Conservation (phyloP, 2,329 filamentous ascomycete species). For the Hymenoscyphus occultus region DNA sequence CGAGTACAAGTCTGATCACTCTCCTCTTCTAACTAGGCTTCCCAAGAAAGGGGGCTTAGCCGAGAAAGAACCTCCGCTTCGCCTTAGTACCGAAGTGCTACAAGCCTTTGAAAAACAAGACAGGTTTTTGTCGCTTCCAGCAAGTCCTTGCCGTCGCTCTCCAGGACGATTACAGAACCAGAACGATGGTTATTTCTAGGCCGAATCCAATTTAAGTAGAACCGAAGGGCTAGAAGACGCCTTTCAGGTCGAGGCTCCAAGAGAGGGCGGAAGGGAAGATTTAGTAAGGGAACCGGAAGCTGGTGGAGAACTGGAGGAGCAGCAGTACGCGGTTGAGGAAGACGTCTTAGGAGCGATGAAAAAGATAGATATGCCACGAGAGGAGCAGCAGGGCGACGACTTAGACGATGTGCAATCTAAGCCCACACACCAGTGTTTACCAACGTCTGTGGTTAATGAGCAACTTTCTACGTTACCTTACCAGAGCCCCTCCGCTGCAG, state of each 20-base stretch:
- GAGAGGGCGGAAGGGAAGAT: slow-evolving; percentile 6
- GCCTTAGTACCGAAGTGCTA: background rate
- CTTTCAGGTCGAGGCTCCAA: slow-evolving; percentile 1
- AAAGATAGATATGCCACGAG: background rate
- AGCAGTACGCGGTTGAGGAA: slow-evolving; percentile 2
- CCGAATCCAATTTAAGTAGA: background rate
- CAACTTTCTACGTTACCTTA: slow-evolving; percentile 7
- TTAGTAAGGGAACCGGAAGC: background rate
- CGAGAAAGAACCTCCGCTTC: no score
- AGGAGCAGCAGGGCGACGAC: background rate
- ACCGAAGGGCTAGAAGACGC: background rate
- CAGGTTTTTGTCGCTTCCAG: no score
- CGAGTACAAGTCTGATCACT: no score
- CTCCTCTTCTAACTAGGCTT: no score
- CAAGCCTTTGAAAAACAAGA: no score
- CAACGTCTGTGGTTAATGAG: no score
- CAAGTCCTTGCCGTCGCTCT: no score
- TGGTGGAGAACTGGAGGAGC: background rate
- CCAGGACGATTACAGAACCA: no score
- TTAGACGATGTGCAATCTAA: no score
- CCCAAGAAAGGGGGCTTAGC: no score
- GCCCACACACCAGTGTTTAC: no score
- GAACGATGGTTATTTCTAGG: background rate
- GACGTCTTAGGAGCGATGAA: background rate
- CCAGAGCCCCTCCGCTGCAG: slow-evolving; percentile 13